These are phyloP conservation scores for Saccharomycopsis capsularis DNA, from an alignment of 805 yeast genomes.

Conservation along the genomic window DNA sequence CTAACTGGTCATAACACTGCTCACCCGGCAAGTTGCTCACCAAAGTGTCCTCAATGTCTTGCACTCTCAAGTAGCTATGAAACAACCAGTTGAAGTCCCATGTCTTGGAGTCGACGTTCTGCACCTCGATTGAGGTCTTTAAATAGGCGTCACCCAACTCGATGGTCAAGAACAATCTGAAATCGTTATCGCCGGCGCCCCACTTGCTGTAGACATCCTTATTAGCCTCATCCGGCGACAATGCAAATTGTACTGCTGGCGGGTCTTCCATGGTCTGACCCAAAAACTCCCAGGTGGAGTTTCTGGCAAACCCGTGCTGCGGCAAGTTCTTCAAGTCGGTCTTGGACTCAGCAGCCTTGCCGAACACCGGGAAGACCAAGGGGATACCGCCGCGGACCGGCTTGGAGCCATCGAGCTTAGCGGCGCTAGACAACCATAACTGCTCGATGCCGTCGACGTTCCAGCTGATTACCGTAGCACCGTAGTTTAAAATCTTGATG, in stretches of 20 bases:
- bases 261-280: conserved; percentile 71
- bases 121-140: conserved; percentile 66
- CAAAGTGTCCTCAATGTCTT: conserved; percentile 69
- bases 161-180: conserved; percentile 68
- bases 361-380: conserved; percentile 89
- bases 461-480: conserved; percentile 91
- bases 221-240: conserved; percentile 78
- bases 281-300: conserved; percentile 85
- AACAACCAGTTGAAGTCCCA: conserved; percentile 91
- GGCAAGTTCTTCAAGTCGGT: conserved; percentile 65
- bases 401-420: conserved; percentile 82
- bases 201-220: conserved; percentile 56
- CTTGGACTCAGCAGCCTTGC: conserved; percentile 52
- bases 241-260: conserved; percentile 82
- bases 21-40: conserved; percentile 76
- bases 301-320: conserved; percentile 95
- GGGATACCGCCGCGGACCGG: conserved; percentile 99
- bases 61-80: conserved; percentile 78
- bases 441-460: conserved; percentile 62
- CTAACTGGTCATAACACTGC: conserved; percentile 67
- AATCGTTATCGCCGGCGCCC: conserved; percentile 50
- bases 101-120: conserved; percentile 53
- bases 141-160: conserved; percentile 51
- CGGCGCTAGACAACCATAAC: conserved; percentile 72
- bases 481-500: conserved; percentile 71